phyloP scores from a whole-genome alignment of 2,329 filamentous ascomycete genomes.

The Passalora sequoiae region DNA sequence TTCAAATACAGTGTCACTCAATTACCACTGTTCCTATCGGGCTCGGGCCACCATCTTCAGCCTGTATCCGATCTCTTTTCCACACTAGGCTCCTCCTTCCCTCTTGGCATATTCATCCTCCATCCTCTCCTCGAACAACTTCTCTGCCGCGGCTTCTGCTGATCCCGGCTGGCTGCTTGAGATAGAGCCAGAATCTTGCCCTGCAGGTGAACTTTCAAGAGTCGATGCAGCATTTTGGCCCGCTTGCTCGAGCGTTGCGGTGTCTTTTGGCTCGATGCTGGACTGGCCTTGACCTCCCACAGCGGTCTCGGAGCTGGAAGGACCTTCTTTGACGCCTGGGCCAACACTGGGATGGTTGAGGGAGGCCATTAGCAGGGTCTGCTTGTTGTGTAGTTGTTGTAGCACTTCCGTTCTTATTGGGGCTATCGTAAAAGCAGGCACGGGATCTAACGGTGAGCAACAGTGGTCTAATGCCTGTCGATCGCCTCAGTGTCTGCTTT shows the following conservation, averaged over 20 bases:
- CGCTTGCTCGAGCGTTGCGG: conserved; percentile 13
- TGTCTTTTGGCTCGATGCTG: conserved; percentile 23
- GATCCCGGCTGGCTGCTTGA: conserved; percentile 28
- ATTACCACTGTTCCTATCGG: too few species aligned
- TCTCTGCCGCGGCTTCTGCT: conserved; percentile 33
- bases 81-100: conserved; percentile 41
- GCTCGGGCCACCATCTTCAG: too few species aligned
- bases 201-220: too few species aligned
- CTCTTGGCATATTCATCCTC: conserved; percentile 44
- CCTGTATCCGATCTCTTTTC: too few species aligned
- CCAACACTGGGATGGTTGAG: conserved; percentile 3
- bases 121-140: conserved; percentile 39
- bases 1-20: too few species aligned
- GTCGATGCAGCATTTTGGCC: conserved; percentile 21
- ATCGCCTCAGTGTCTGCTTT: too few species aligned
- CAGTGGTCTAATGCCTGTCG: too few species aligned
- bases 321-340: conserved; percentile 13
- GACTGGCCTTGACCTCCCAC: conserved; percentile 15
- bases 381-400: neutral
- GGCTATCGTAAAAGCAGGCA: neutral
- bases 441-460: too few species aligned
- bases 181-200: too few species aligned
- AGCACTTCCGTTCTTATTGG: conserved; percentile 3
- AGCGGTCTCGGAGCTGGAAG: conserved; percentile 28
- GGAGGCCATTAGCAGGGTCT: neutral